Evolutionary conservation across 2,329 filamentous ascomycete species (phyloP).

Genomic region (Xylariaceae sp.): DNA sequence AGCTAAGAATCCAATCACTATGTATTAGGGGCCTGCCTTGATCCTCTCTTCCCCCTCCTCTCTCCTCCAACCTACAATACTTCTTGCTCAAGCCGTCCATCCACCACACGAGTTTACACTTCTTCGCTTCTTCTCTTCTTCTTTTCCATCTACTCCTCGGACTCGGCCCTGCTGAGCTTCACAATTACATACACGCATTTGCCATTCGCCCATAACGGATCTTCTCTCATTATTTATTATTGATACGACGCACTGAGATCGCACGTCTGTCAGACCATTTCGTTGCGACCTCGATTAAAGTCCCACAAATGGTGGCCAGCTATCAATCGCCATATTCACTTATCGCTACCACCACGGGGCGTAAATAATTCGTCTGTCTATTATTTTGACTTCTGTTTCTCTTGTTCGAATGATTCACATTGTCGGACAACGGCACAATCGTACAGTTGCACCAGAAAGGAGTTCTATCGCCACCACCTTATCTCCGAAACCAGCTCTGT

Average conservation of each 20-base stretch:
- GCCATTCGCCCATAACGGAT: background rate
- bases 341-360: constrained; percentile 13
- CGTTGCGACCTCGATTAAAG: background rate
- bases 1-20: background rate
- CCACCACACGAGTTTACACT: background rate
- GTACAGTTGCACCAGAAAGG: constrained; percentile 12
- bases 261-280: background rate
- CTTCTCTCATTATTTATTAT: background rate
- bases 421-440: constrained; percentile 15
- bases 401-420: constrained; percentile 24
- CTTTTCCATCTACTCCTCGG: constrained; percentile 7
- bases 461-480: constrained; percentile 18
- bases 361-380: constrained; percentile 16
- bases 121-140: constrained; percentile 3
- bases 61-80: background rate
- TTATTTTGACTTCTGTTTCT: constrained; percentile 15
- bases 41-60: background rate
- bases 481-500: constrained; percentile 32
- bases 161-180: background rate
- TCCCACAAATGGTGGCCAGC: constrained; percentile 24
- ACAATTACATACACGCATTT: background rate
- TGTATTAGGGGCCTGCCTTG: constrained; percentile 7
- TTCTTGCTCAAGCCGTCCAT: constrained; percentile 7
- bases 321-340: constrained; percentile 17
- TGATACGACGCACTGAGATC: background rate